phyloP scores from a whole-genome alignment of 495 filamentous ascomycete genomes.

The Staphylotrichum longicolle region DNA sequence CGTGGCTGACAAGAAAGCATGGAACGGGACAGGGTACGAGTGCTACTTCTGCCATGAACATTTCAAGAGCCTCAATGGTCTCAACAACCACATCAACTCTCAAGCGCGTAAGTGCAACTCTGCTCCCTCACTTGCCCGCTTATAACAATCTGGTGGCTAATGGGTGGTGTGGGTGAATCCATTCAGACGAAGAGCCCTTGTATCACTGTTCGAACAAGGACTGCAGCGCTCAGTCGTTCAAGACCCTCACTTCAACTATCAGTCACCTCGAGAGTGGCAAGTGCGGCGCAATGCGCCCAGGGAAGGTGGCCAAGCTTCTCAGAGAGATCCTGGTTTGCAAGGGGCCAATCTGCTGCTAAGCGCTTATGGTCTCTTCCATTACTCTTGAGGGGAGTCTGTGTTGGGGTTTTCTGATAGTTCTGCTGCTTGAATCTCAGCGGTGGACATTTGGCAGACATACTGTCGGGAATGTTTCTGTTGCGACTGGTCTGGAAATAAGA shows the following conservation, averaged over 20 bases:
- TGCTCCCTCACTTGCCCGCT: not conserved
- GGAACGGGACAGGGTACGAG: conserved; percentile 31
- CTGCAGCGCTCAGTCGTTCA: conserved; percentile 47
- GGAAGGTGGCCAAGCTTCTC: conserved; percentile 32
- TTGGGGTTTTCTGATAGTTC: too few species aligned
- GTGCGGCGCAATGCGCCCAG: conserved; percentile 50
- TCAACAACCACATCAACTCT: conserved; percentile 40
- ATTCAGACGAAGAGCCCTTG: conserved; percentile 42
- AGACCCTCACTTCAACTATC: conserved; percentile 48
- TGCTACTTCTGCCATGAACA: conserved; percentile 36
- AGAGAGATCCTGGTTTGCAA: too few species aligned
- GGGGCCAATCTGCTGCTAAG: too few species aligned
- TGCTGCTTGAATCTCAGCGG: too few species aligned
- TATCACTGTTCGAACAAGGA: conserved; percentile 53
- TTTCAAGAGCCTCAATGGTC: conserved; percentile 14
- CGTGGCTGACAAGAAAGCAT: conserved; percentile 24
- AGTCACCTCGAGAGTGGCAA: conserved; percentile 57
- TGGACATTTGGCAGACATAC: too few species aligned
- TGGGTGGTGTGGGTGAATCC: too few species aligned
- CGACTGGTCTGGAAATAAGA: too few species aligned
- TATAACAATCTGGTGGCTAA: too few species aligned
- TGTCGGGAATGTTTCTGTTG: too few species aligned
- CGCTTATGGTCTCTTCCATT: too few species aligned
- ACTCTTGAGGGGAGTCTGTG: too few species aligned
- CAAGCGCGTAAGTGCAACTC: conserved; percentile 31